Base-by-base conservation (phyloP, 805 yeast species). In the Suhomyces canberraensis region DNA sequence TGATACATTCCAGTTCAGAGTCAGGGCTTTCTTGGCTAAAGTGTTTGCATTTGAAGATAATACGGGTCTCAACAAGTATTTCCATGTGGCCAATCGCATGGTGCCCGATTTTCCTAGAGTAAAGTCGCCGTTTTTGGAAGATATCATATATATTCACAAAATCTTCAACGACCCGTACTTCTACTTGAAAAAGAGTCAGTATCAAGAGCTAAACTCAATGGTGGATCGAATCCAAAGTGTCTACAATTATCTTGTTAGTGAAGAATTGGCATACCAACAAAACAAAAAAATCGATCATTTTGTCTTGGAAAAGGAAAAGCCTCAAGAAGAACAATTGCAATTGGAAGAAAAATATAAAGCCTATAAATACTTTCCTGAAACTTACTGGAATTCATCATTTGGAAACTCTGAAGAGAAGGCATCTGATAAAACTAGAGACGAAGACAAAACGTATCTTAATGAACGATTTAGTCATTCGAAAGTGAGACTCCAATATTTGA, bases 51-150 rank as follows among this genome's bases (percentile, higher is more conserved):
- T 66, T 27, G 73, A 68, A 33, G 74, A 69, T 39, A 67, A 64
- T 45, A 69, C 74, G 3, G 74, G 74, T 1, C 54, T 69, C 36
- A 69, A 69, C 45, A 65, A 65, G 48, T 61, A 61, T 41, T 66
- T 65, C 39, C 45, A 53, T 16, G 31, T 49, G 1, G 57, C 72
- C 9, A 56, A 59, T 33, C 44, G 66, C 27, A 45, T 39, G 9
- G 44, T 47, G 6, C 46, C 52, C 8, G 62, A 58, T 31, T 48
- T 59, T 19, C 39, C 46, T 1, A 46, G 54, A 17, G 44, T 44
- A 14, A 42, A 35, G 16, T 42, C 51, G n/a, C 51, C 50, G 15
- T 58, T 66, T 25, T 42, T 68, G 16, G 54, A 49, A 17, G 74
- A 68, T 36, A 46, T 67, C 5, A 32, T 64, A 14, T 51, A 40